A percentile compares a stretch with the other conserved stretches of the same genome.
Conservation (phyloP, 1,284 basidiomycete species). For the Papiliotrema terrestris region DNA sequence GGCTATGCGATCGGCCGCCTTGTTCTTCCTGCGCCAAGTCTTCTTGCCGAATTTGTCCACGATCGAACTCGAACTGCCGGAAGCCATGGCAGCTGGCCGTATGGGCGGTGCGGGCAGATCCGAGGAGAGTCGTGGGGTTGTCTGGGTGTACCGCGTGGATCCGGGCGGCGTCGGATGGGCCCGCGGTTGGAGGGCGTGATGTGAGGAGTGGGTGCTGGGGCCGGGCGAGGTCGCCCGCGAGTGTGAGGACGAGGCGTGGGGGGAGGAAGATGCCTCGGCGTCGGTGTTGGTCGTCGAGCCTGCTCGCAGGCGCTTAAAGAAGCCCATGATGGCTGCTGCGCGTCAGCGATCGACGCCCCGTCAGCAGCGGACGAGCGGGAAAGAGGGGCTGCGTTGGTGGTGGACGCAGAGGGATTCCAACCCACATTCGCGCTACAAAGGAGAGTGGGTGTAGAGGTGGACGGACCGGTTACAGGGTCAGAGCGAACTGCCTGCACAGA, state of each 20-base stretch:
- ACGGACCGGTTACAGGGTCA: no score
- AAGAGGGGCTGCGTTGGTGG: no score
- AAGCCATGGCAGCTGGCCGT: neutral
- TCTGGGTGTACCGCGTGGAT: no score
- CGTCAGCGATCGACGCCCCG: neutral
- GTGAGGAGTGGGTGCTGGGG: neutral
- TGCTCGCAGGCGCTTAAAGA: neutral
- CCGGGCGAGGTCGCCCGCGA: neutral
- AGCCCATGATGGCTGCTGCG: neutral
- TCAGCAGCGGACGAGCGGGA: no score
- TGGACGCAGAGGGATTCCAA: no score
- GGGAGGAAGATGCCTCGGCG: neutral
- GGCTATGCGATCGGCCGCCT: neutral
- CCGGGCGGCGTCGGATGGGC: no score
- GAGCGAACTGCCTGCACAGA: no score
- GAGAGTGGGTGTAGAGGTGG: no score
- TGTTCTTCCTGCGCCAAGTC: constrained; percentile 9
- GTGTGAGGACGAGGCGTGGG: no score
- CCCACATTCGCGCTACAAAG: no score
- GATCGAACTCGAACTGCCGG: neutral
- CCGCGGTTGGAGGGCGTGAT: no score
- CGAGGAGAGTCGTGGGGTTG: neutral
- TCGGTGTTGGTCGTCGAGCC: neutral
- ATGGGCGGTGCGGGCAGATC: neutral
- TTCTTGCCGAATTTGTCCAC: neutral